Base-by-base conservation (phyloP, 805 yeast species). In the Sporopachydermia quercuum region DNA sequence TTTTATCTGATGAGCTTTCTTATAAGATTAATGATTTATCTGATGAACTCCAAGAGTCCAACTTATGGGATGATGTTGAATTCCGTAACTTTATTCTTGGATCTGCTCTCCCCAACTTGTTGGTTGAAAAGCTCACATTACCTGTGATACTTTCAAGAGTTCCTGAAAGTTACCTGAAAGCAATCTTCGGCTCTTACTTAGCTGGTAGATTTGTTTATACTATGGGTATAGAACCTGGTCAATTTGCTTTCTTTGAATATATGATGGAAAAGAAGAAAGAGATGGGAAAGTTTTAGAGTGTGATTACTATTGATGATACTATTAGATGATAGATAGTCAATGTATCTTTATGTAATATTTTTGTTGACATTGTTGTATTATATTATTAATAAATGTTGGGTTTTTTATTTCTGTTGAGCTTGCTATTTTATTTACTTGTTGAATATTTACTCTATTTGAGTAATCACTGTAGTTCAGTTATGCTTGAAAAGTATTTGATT, bases 181-280 rank as follows among this genome's bases (percentile, higher is more conserved):
- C 96, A 3, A 73, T 89, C 49, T 82, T 89, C 54, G 93, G 94
- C 36, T 79, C 91, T 27, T 78, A 75, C 53, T 66, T 86, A 50
- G 86, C 94, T 6, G 80, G 94, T 37, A 69, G 79, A 37, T 86
- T 81, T 58, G 93, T 86, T 40, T 86, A 86, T 60, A 67, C 80
- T 18, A 69, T 78, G 53, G 96, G 96, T 41, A 66, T 76, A 43
- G 83, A 74, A 45, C 75, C 89, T 37, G 83, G 84, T 58, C 93
- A 62, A 47, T 64, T 63, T 50, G 67, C 68, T 8, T 63, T 63
- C 51, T 63, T 61, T 45, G 68, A 63, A 48, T 63, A 50, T 49
- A 63, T 63, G 67, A 50, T 50, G 17, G 48, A 27, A 6, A 39
- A 37, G 11, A 16, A 15, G 16, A 16, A 39, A n/a, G 18, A 39